Conservation (phyloP, 192 early-diverging fungal genomes). For the Backusella tarrabulga region DNA sequence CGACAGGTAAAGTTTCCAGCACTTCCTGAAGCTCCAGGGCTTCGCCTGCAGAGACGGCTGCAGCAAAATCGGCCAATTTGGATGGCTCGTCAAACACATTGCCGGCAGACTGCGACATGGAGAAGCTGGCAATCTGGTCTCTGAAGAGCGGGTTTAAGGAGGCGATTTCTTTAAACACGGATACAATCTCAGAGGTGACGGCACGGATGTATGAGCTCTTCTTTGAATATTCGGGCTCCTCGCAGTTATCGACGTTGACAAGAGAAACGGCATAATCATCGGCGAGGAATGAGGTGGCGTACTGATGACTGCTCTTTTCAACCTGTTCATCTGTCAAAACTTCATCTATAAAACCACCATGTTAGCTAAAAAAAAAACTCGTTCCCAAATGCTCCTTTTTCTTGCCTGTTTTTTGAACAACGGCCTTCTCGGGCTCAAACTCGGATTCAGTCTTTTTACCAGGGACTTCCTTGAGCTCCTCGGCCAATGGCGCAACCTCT, state of each 20-base stretch:
- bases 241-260: slow-evolving; percentile 84
- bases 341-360: background rate
- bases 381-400: background rate
- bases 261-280: slow-evolving; percentile 81
- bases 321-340: slow-evolving; percentile 14
- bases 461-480: background rate
- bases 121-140: slow-evolving; percentile 98
- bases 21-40: slow-evolving; percentile 91
- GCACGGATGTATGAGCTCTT: slow-evolving; percentile 88
- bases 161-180: slow-evolving; percentile 96
- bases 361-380: background rate
- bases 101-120: slow-evolving; percentile 92
- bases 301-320: slow-evolving; percentile 20
- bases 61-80: slow-evolving; percentile 96
- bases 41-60: slow-evolving; percentile 92
- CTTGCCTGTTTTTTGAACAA: slow-evolving; percentile 7
- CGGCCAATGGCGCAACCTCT: background rate
- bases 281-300: slow-evolving; percentile 49
- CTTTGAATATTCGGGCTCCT: slow-evolving; percentile 80
- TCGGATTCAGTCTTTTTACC: slow-evolving; percentile 4
- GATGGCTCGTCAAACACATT: slow-evolving; percentile 94
- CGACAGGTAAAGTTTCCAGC: slow-evolving; percentile 83
- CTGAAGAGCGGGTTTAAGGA: slow-evolving; percentile 92
- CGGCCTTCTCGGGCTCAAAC: background rate
- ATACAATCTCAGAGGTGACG: slow-evolving; percentile 91